Evolutionary conservation across 192 early-diverging fungal species (phyloP), one percentile per base, ranked within the genome.

Genomic region (Glomus cerebriforme): DNA sequence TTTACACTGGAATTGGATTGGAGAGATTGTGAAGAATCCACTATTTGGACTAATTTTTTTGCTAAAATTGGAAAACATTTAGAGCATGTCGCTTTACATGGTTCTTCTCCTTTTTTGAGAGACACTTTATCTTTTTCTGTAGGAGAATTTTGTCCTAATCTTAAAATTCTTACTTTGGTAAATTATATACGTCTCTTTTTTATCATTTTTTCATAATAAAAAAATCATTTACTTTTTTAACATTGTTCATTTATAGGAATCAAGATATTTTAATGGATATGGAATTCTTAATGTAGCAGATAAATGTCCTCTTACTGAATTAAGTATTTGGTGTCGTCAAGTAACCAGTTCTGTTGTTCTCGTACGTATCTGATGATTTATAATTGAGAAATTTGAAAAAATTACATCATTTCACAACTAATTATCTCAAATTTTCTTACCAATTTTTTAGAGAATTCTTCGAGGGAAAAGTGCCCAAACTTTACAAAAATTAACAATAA

Each of bases 1-100:
- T 65, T 65, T 65, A 65, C 13, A 31, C 32, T 65, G 26, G 63
- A 65, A 31, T 65, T 65, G 13, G 63, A 65, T 65, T 65, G 63
- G 63, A 27, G 27, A 27, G 63, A 65, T 65, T 65, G 63, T 13
- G 27, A 31, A 31, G 63, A 65, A 65, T 5, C 27, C 32, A 31
- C 31, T 17, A 65, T 31, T 32, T 65, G 13, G 63, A 65, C 12
- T 31, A 31, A 65, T 65, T 65, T 31, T 65, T 65, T 65, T 27
- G 63, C 63, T 31, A 65, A 65, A 65, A 24, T 65, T 31, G 63
- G 63, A 7, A 31, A 65, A 19, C 26, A 31, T 65, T 65, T 65
- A 13, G 63, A 65, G 15, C 63, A 32, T 31, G 63, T 65, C 6
- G 63, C 26, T 17, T 32, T 65, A 65, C 63, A 32, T 65, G 63